These are phyloP conservation scores for Musa beccarii DNA, from an alignment of 176 grass and related monocot genomes.

Conservation along the genomic window DNA sequence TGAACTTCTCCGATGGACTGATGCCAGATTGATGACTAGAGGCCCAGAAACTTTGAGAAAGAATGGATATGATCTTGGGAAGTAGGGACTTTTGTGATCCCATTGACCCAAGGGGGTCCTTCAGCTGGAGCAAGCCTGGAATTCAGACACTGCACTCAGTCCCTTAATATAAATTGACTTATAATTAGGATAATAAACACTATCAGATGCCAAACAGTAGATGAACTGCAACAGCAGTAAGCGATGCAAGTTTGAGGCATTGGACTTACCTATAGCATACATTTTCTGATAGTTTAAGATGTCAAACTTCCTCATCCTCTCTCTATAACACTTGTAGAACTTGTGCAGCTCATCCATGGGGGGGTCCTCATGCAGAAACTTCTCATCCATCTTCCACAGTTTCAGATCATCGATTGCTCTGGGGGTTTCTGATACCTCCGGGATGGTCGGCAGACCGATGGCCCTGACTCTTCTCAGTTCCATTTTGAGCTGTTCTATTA, in stretches of 20 bases:
- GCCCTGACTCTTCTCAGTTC: constrained; percentile 76
- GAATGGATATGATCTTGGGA: constrained; percentile 50
- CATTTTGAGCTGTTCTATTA: constrained; percentile 85
- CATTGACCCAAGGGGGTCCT: constrained; percentile 37
- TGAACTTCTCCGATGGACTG: constrained; percentile 48
- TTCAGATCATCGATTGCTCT: constrained; percentile 73
- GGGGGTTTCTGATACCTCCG: constrained; percentile 77
- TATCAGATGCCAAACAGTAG: too few relatives aligned
- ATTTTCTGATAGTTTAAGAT: constrained; percentile 93
- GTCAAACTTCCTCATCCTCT: constrained; percentile 96
- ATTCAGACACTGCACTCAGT: too few relatives aligned
- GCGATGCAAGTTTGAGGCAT: not conserved
- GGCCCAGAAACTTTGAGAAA: constrained; percentile 52
- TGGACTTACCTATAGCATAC: constrained; percentile 72
- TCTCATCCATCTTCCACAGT: constrained; percentile 68
- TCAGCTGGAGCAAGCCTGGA: constrained; percentile 22
- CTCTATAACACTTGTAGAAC: constrained; percentile 87
- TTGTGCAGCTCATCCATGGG: constrained; percentile 89
- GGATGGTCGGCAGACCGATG: constrained; percentile 57
- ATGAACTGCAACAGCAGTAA: constrained; percentile 48
- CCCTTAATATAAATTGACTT: too few relatives aligned
- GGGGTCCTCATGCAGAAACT: constrained; percentile 64
- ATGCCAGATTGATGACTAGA: constrained; percentile 30
- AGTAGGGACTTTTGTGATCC: constrained; percentile 40
- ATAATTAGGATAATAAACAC: too few relatives aligned